A percentile compares a stretch with the other conserved stretches of the same genome.
Conservation (phyloP, 202 grass and related monocot species). For the Setaria viridis region DNA sequence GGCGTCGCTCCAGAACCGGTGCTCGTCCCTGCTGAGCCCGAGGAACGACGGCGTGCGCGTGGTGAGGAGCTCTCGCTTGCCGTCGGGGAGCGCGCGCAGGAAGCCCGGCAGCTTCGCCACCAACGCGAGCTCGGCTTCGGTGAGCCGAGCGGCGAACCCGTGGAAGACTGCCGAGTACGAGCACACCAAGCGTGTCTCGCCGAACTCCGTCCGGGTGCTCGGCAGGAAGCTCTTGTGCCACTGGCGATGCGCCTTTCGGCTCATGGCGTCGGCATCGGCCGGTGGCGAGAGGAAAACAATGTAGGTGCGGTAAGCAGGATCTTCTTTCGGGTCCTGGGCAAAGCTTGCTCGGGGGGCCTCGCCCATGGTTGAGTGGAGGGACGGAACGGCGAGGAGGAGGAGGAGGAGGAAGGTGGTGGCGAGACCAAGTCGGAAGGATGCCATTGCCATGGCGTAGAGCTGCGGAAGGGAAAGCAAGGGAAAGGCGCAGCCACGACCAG, state of each 20-base stretch:
- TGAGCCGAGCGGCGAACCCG: neutral
- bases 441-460: no score
- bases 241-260: neutral
- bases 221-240: neutral
- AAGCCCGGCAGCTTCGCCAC: neutral
- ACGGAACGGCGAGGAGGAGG: no score
- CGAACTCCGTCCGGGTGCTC: no score
- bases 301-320: neutral
- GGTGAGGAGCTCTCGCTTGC: neutral
- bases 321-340: no score
- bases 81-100: neutral
- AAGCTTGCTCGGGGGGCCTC: no score
- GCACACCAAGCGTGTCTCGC: neutral
- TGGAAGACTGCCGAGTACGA: neutral
- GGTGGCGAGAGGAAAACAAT: neutral
- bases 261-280: neutral
- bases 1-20: neutral
- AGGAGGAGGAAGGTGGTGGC: no score
- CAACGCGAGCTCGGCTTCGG: neutral
- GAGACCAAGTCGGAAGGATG: no score
- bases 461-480: no score
- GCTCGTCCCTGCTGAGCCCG: neutral
- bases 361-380: no score
- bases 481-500: no score
- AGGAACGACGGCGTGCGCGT: neutral